phyloP scores from a whole-genome alignment of 2,329 filamentous ascomycete genomes.

The Ophiostoma ulmi region DNA sequence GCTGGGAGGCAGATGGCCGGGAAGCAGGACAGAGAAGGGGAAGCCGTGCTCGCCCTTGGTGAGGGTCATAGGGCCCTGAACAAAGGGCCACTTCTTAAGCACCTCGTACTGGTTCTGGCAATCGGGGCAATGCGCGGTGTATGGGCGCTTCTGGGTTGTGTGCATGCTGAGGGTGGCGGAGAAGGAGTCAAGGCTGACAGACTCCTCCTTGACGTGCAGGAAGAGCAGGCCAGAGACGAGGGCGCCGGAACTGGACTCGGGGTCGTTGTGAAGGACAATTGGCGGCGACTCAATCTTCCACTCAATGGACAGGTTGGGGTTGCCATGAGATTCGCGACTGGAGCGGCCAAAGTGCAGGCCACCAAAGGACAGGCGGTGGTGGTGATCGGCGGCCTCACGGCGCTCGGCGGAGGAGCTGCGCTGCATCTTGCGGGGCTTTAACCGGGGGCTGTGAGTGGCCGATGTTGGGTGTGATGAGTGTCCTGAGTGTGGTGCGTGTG shows the following conservation, averaged over 20 bases:
- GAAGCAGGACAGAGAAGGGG: slow-evolving; percentile 83
- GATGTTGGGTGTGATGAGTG: neutral
- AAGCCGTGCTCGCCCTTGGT: slow-evolving; percentile 64
- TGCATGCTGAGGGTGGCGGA: slow-evolving; percentile 66
- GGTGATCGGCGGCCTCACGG: slow-evolving; percentile 31
- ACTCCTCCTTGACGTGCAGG: slow-evolving; percentile 63
- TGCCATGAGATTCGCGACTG: slow-evolving; percentile 39
- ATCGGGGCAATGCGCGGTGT: slow-evolving; percentile 69
- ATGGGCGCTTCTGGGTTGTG: slow-evolving; percentile 74
- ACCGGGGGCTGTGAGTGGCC: neutral
- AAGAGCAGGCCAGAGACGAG: slow-evolving; percentile 79
- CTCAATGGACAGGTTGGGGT: slow-evolving; percentile 42
- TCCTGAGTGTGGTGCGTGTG: neutral
- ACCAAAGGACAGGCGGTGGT: slow-evolving; percentile 40
- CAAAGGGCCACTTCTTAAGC: slow-evolving; percentile 73
- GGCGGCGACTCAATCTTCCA: slow-evolving; percentile 79
- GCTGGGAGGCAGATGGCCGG: slow-evolving; percentile 78
- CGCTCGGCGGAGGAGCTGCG: slow-evolving; percentile 27
- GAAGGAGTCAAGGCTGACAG: slow-evolving; percentile 65
- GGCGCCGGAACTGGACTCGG: slow-evolving; percentile 72
- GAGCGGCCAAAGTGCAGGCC: slow-evolving; percentile 41
- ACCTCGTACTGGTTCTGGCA: slow-evolving; percentile 69
- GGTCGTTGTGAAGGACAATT: slow-evolving; percentile 72
- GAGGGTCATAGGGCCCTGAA: slow-evolving; percentile 52
- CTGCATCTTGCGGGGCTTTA: slow-evolving; percentile 22